phyloP scores from a whole-genome alignment of 148 eudicot genomes.

The Nyssa sinensis region DNA sequence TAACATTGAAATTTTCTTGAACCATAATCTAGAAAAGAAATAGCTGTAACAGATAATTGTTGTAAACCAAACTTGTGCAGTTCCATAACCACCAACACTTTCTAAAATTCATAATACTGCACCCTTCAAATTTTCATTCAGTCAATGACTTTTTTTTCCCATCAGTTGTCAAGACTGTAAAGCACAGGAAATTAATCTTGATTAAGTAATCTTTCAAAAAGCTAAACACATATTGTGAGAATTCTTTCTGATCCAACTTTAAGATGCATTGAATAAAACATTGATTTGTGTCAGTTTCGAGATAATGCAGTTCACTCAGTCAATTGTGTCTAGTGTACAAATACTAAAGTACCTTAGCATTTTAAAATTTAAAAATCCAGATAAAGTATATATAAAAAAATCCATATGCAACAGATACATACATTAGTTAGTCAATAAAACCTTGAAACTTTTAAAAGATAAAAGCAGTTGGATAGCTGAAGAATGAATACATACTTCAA shows the following conservation, averaged over 20 bases:
- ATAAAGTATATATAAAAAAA: neutral
- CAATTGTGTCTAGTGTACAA: neutral
- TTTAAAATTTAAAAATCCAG: neutral
- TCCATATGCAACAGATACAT: too few species aligned
- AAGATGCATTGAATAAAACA: neutral
- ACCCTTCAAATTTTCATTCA: too few species aligned
- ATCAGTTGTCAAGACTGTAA: neutral
- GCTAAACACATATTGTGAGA: neutral
- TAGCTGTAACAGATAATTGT: neutral
- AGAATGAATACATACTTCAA: constrained; percentile 50
- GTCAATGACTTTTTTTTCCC: neutral
- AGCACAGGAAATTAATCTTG: constrained; percentile 3
- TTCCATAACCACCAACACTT: neutral
- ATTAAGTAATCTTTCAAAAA: neutral
- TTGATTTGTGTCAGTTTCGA: neutral
- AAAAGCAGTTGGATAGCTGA: neutral
- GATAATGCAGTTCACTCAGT: neutral
- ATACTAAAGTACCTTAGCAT: neutral
- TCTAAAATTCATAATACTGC: neutral
- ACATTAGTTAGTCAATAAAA: neutral
- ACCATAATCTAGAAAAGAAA: neutral
- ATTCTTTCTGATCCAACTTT: neutral
- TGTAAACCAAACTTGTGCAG: neutral
- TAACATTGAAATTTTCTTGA: too few species aligned
- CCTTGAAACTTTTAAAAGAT: neutral